Percentiles rank a stretch among this genome's conserved stretches.
phyloP scores from a whole-genome alignment of 2,329 filamentous ascomycete genomes.

The Aspergillus sp. region DNA sequence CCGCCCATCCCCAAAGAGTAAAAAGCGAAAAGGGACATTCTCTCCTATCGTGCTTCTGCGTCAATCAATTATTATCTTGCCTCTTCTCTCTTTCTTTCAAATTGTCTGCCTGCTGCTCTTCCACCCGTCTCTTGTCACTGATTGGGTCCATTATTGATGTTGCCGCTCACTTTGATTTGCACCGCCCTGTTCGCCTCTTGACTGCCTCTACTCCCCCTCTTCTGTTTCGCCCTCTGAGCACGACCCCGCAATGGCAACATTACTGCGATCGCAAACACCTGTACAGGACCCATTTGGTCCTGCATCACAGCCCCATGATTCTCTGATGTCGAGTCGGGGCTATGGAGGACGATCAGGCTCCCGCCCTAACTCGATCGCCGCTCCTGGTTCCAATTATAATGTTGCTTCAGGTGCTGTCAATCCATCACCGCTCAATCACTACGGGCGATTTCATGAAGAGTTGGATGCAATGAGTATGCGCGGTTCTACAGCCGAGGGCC shows the following conservation, averaged over 20 bases:
- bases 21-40: constrained; percentile 10
- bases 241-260: constrained; percentile 36
- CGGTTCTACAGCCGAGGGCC: constrained; percentile 33
- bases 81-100: constrained; percentile 6
- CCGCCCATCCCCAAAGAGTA: constrained; percentile 12
- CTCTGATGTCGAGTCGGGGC: constrained; percentile 30
- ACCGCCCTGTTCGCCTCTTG: constrained; percentile 15
- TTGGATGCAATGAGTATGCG: constrained; percentile 36
- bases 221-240: constrained; percentile 17
- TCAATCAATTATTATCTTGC: constrained; percentile 1
- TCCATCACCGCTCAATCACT: constrained; percentile 32
- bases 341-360: constrained; percentile 36
- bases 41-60: constrained; percentile 7
- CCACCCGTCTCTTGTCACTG: constrained; percentile 4
- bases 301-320: constrained; percentile 30
- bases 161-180: constrained; percentile 17
- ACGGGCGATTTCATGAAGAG: constrained; percentile 42
- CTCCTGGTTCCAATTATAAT: constrained; percentile 37
- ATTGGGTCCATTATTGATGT: constrained; percentile 11
- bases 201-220: constrained; percentile 7
- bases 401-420: constrained; percentile 35
- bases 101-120: constrained; percentile 8
- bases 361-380: constrained; percentile 43
- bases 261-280: constrained; percentile 39
- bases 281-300: constrained; percentile 40